A percentile compares a stretch with the other conserved stretches of the same genome.
phyloP scores from a whole-genome alignment of 352 stramenopile genomes.

The Phytophthora palmivora region DNA sequence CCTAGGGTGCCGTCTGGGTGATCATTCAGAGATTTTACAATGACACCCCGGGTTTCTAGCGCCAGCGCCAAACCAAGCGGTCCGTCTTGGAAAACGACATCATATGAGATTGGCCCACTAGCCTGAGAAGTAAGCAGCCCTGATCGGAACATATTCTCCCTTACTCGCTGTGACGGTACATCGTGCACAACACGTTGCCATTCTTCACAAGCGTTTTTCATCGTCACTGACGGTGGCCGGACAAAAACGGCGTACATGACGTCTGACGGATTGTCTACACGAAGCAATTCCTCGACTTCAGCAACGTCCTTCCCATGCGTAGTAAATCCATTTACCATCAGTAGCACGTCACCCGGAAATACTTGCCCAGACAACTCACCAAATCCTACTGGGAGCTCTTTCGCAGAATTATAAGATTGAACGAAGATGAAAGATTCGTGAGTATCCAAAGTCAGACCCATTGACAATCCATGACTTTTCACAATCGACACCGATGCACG shows the following conservation, averaged over 20 bases:
- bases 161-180: constrained; percentile 38
- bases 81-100: constrained; percentile 76
- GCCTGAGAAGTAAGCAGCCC: constrained; percentile 20
- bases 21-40: constrained; percentile 86
- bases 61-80: constrained; percentile 78
- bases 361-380: constrained; percentile 67
- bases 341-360: constrained; percentile 71
- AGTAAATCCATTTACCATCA: constrained; percentile 52
- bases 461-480: constrained; percentile 46
- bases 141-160: constrained; percentile 32
- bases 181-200: constrained; percentile 39
- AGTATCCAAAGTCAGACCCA: constrained; percentile 48
- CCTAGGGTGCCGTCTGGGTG: constrained; percentile 65
- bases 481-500: constrained; percentile 74
- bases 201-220: constrained; percentile 42
- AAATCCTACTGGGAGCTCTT: constrained; percentile 44
- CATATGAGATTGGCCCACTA: constrained; percentile 38
- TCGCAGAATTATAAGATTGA: constrained; percentile 44
- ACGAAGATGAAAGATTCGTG: constrained; percentile 55
- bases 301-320: constrained; percentile 38
- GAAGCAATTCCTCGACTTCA: constrained; percentile 49
- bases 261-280: constrained; percentile 29
- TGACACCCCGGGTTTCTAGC: constrained; percentile 68
- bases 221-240: constrained; percentile 46
- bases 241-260: constrained; percentile 47